phyloP scores from a whole-genome alignment of 2,329 filamentous ascomycete species.

The Volutella citrinella region DNA sequence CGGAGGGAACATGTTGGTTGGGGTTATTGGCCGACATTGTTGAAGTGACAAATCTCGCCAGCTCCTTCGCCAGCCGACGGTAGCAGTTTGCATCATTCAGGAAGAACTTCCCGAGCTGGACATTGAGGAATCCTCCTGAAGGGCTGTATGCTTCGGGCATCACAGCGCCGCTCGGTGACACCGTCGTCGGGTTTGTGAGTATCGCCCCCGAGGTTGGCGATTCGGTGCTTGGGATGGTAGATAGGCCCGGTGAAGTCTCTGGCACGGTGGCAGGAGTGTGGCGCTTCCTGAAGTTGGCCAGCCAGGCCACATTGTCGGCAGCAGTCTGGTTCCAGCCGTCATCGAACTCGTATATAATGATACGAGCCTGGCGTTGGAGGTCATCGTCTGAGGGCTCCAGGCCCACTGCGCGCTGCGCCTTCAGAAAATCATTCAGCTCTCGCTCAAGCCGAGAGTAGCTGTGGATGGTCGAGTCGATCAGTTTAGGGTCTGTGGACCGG shows the following conservation, averaged over 20 bases:
- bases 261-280: slow-evolving; percentile 25
- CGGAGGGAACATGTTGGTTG: slow-evolving; percentile 54
- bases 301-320: slow-evolving; percentile 54
- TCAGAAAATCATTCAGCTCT: slow-evolving; percentile 53
- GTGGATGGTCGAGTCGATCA: slow-evolving; percentile 58
- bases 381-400: slow-evolving; percentile 50
- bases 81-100: slow-evolving; percentile 61
- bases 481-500: slow-evolving; percentile 50
- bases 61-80: slow-evolving; percentile 50
- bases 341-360: slow-evolving; percentile 61
- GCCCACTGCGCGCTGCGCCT: slow-evolving; percentile 41
- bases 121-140: slow-evolving; percentile 6
- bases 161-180: slow-evolving; percentile 11
- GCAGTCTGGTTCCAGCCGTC: slow-evolving; percentile 64
- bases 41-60: slow-evolving; percentile 50
- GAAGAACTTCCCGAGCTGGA: slow-evolving; percentile 38
- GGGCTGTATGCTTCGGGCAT: slow-evolving; percentile 7
- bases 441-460: slow-evolving; percentile 55
- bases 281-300: slow-evolving; percentile 50
- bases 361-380: slow-evolving; percentile 54
- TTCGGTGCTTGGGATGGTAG: slow-evolving; percentile 16
- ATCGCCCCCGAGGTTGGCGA: slow-evolving; percentile 13
- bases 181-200: slow-evolving; percentile 14
- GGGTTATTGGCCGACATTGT: slow-evolving; percentile 60
- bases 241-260: slow-evolving; percentile 23